Base-by-base conservation (phyloP, 2,329 filamentous ascomycete species). In the Fusarium zealandicum region DNA sequence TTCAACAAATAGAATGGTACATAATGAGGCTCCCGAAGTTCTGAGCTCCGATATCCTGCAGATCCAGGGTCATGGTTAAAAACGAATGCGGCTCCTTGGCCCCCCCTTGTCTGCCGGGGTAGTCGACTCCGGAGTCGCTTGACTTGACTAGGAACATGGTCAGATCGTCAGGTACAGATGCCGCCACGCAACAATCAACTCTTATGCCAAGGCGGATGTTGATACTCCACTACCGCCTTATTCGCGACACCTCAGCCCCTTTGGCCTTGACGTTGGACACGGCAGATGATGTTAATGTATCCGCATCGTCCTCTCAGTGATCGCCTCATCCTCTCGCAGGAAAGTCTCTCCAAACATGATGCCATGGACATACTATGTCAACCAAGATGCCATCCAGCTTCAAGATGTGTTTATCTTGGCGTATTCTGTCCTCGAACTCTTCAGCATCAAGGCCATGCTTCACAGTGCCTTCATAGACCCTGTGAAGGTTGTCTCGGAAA, bases 1-100 rank as follows among this genome's bases (percentile, higher is more conserved):
- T 30, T 30, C 38, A 28, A 40, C 18, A 42, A 14, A 42, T 49
- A 37, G 14, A 9, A 18, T 11, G 33, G 18, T 16, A 33, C 38
- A 37, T 49, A 32, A 28, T 41, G 35, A 54, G 44, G 45, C 44
- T 54, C 37, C 45, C 45, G 44, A 51, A 36, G 50, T 18, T 35
- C 35, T 33, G 8, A 37, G 14, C 37, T 50, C 51, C 54, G 51
- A 49, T 36, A 51, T 57, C 51, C 42, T 31, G 14, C 27, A 43
- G 54, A 52, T 54, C 45, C 35, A 40, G 37, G 37, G 32, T 40
- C 44, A 48, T 48, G 35, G 35, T 32, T 40, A 20, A 48, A 39
- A 37, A 27, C 28, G 35, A 48, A 40, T 40, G 44, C 39, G 44
- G 27, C 32, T 40, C 33, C 35, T 50, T 30, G 16, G 30, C 38